Evolutionary conservation across 805 yeast species (phyloP).

Genomic region (Metschnikowia similis): DNA sequence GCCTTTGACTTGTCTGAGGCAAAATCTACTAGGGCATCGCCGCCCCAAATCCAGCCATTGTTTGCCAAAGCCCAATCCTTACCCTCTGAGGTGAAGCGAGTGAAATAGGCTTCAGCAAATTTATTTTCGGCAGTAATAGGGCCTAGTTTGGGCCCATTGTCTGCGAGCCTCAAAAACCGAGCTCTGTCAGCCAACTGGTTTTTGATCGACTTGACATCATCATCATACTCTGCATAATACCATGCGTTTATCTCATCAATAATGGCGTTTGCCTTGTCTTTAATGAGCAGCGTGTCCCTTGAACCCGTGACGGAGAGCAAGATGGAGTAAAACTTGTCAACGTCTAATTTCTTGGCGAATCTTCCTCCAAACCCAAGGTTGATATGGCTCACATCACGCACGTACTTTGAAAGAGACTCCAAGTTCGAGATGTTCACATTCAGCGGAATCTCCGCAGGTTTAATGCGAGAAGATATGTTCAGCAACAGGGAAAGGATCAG

Average conservation of each 20-base stretch:
- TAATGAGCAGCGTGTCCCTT: conserved; percentile 17
- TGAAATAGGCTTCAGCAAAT: conserved; percentile 82
- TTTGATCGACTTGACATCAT: conserved; percentile 61
- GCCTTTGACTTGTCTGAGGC: conserved; percentile 78
- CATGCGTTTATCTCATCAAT: conserved; percentile 76
- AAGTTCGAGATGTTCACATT: conserved; percentile 36
- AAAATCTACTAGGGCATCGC: conserved; percentile 88
- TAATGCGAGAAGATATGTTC: conserved; percentile 28
- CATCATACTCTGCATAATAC: conserved; percentile 69
- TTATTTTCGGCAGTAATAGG: conserved; percentile 50
- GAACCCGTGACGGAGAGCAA: conserved; percentile 28
- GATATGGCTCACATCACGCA: conserved; percentile 40
- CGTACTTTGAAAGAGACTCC: conserved; percentile 46
- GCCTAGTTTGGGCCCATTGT: conserved; percentile 79
- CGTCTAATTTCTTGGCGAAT: conserved; percentile 51
- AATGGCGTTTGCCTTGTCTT: conserved; percentile 43
- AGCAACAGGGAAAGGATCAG: conserved; percentile 37
- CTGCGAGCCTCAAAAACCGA: conserved; percentile 70
- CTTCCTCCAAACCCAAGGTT: conserved; percentile 26
- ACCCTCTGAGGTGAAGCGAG: conserved; percentile 58
- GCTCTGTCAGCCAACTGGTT: conserved; percentile 73
- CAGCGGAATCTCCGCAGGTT: conserved; percentile 41
- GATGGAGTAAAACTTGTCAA: conserved; percentile 48
- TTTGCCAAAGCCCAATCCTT: conserved; percentile 74
- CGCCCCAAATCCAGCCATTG: conserved; percentile 99